These are phyloP conservation scores for Babesia gibsoni DNA, from an alignment of 169 alveolate genomes.

Conservation along the genomic window DNA sequence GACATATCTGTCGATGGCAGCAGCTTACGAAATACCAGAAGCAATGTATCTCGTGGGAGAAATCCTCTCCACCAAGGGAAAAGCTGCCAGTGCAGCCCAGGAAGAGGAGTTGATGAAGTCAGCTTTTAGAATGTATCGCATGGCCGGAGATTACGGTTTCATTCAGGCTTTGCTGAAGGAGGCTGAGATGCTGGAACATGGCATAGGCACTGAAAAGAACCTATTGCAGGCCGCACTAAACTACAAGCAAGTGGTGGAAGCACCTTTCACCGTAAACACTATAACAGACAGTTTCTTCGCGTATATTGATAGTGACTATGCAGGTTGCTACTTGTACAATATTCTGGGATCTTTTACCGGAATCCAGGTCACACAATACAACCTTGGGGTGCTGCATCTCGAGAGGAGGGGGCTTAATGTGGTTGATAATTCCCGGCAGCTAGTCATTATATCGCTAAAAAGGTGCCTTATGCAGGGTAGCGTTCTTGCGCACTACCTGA, in stretches of 20 bases:
- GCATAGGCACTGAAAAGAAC: conserved; percentile 33
- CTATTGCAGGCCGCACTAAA: conserved; percentile 20
- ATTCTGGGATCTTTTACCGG: conserved; percentile 45
- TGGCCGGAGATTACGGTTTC: conserved; percentile 59
- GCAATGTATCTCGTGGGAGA: conserved; percentile 60
- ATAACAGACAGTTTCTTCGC: background rate
- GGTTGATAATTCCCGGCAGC: background rate
- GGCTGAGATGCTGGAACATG: conserved; percentile 51
- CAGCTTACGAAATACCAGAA: conserved; percentile 45
- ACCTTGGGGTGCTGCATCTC: conserved; percentile 13
- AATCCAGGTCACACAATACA: conserved; percentile 27
- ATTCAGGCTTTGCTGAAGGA: conserved; percentile 19
- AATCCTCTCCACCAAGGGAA: background rate
- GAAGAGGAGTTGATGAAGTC: background rate
- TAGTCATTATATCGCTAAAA: conserved; percentile 2
- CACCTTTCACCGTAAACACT: background rate
- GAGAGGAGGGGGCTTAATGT: background rate
- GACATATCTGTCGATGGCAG: conserved; percentile 44
- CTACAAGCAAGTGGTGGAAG: conserved; percentile 45
- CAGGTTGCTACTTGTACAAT: conserved; percentile 13
- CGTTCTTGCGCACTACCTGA: background rate
- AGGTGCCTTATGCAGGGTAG: conserved; percentile 42
- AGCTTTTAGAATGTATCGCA: conserved; percentile 27
- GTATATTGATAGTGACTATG: conserved; percentile 13
- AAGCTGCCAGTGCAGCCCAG: background rate